Conservation (phyloP, 2,329 filamentous ascomycete genomes). For the Xylaria polymorpha region DNA sequence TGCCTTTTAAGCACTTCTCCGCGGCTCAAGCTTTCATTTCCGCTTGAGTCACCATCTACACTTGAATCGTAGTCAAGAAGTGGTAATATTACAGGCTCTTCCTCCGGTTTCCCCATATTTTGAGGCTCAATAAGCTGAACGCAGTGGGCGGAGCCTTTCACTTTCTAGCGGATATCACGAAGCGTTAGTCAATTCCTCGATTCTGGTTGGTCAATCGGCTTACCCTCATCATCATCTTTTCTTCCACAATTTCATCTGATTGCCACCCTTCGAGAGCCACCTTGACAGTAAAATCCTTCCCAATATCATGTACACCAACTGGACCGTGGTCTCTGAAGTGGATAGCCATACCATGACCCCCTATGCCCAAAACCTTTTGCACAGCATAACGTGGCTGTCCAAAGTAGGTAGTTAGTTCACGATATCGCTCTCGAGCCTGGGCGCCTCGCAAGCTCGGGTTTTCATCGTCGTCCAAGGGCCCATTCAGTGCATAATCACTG, state of each 20-base stretch:
- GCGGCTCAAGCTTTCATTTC: constrained; percentile 33
- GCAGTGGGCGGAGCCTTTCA: constrained; percentile 41
- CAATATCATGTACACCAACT: not conserved
- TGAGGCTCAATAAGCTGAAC: constrained; percentile 37
- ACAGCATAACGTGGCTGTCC: not conserved
- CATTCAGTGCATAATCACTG: not conserved
- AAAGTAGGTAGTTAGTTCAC: constrained; percentile 4
- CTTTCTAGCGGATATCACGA: constrained; percentile 35
- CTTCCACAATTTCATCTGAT: not conserved
- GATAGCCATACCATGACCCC: constrained; percentile 29
- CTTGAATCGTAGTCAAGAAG: constrained; percentile 35
- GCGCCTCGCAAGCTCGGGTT: not conserved
- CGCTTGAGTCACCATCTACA: constrained; percentile 36
- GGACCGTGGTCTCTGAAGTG: constrained; percentile 25
- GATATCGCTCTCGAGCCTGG: not conserved
- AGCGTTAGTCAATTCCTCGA: constrained; percentile 18
- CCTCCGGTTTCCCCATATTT: constrained; percentile 15
- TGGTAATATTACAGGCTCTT: not conserved
- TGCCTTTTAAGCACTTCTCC: constrained; percentile 10
- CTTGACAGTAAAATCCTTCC: constrained; percentile 39
- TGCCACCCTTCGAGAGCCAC: constrained; percentile 12
- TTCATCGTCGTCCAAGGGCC: too few relatives aligned
- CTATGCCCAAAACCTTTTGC: constrained; percentile 21
- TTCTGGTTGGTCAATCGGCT: not conserved
- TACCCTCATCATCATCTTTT: constrained; percentile 34